A percentile compares a stretch with the other conserved stretches of the same genome.
Evolutionary conservation across 805 yeast species (phyloP).

Genomic region (Saccharomycopsis selenospora): DNA sequence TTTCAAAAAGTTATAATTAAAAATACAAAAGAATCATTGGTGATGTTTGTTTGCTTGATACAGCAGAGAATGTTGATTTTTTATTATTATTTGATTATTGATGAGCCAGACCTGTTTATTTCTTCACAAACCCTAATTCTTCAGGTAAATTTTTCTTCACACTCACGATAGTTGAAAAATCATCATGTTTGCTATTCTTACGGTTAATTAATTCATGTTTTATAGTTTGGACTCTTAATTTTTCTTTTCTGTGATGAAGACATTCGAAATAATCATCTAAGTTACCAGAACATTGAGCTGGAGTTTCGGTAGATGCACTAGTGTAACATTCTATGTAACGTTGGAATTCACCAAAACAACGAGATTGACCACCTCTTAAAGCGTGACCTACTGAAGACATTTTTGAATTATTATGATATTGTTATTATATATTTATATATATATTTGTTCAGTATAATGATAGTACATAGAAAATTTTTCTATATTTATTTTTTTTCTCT

Average conservation of each 20-base stretch:
- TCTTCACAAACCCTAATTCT: constrained; percentile 23
- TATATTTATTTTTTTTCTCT: background rate
- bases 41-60: no score
- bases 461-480: background rate
- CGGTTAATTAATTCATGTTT: constrained; percentile 22
- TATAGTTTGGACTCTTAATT: constrained; percentile 24
- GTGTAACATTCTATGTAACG: constrained; percentile 41
- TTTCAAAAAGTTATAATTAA: no score
- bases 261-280: constrained; percentile 45
- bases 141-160: constrained; percentile 23
- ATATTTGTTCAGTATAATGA: background rate
- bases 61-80: no score
- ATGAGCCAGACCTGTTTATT: constrained; percentile 4
- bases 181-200: constrained; percentile 6
- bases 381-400: constrained; percentile 35
- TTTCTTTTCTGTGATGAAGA: constrained; percentile 41
- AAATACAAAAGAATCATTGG: no score
- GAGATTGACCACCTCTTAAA: constrained; percentile 37
- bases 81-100: no score
- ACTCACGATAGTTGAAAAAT: constrained; percentile 16
- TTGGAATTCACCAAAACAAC: constrained; percentile 43
- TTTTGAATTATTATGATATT: background rate
- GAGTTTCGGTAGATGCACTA: constrained; percentile 31
- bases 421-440: background rate
- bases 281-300: constrained; percentile 33